phyloP scores from a whole-genome alignment of 2,329 filamentous ascomycete species.

The Colletotrichum graminicola region DNA sequence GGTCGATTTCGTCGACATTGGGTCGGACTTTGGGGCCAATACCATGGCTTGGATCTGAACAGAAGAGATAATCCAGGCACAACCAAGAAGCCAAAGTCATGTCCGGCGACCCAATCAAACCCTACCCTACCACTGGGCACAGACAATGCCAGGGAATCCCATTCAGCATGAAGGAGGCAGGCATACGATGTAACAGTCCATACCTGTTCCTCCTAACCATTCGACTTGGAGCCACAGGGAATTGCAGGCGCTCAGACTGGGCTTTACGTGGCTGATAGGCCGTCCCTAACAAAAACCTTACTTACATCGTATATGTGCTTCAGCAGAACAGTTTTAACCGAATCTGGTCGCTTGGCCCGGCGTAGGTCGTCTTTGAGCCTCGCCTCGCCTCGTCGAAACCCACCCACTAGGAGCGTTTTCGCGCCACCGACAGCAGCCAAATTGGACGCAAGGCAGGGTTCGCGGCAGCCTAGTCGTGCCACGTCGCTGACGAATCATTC shows the following conservation, averaged over 20 bases:
- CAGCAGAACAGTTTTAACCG: neutral
- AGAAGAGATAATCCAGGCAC: neutral
- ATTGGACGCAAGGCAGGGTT: neutral
- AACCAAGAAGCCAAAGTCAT: neutral
- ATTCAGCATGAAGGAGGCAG: neutral
- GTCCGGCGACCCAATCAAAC: neutral
- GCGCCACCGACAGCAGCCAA: neutral
- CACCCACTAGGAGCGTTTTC: neutral
- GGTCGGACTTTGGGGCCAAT: neutral
- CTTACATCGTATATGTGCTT: neutral
- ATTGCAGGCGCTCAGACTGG: neutral
- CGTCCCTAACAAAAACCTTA: neutral
- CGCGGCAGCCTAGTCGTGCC: neutral
- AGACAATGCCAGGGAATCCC: neutral
- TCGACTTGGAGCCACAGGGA: neutral
- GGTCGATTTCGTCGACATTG: neutral
- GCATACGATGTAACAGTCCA: too few species aligned
- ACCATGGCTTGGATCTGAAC: neutral
- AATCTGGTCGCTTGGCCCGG: neutral
- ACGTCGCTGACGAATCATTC: constrained; percentile 8
- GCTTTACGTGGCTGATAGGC: neutral
- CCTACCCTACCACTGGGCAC: constrained; percentile 2
- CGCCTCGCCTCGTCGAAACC: neutral
- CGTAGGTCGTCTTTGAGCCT: neutral
- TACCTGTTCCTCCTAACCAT: neutral